Conservation (phyloP, 768 basidiomycete species). For the Tephrocybe sp. region DNA sequence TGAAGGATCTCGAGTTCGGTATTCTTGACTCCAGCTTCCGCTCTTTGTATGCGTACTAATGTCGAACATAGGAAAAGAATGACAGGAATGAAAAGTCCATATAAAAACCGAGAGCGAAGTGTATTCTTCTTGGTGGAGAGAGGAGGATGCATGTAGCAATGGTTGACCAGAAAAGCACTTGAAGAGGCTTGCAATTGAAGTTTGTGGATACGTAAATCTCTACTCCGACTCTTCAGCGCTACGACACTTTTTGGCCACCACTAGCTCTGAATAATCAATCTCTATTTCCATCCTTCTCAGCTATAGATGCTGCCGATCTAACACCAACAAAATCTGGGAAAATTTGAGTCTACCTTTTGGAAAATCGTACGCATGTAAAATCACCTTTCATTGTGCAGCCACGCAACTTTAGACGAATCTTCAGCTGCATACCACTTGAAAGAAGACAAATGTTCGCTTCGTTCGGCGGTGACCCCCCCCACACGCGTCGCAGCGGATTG, state of each 20-base stretch:
- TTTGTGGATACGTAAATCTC: too few species aligned
- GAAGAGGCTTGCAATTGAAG: too few species aligned
- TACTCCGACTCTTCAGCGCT: too few species aligned
- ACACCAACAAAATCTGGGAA: constrained; percentile 41
- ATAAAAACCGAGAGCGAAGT: constrained; percentile 5
- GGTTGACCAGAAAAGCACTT: too few species aligned
- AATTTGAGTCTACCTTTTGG: background rate
- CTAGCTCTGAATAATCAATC: too few species aligned
- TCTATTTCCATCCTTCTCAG: background rate
- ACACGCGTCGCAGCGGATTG: constrained; percentile 22
- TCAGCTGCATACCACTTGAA: constrained; percentile 53
- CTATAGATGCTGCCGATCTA: constrained; percentile 8
- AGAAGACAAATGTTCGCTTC: constrained; percentile 40
- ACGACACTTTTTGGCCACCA: too few species aligned
- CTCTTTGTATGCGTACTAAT: background rate
- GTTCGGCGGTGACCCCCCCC: constrained; percentile 30
- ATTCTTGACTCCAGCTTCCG: constrained; percentile 1
- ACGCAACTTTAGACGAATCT: constrained; percentile 31
- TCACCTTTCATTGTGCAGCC: constrained; percentile 53
- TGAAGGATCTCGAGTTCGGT: constrained; percentile 1
- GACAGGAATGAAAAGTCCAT: constrained; percentile 7
- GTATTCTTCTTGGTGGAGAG: background rate
- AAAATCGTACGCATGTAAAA: background rate
- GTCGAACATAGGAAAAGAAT: constrained; percentile 3
- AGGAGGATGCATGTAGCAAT: too few species aligned